Evolutionary conservation across 257 asterid species (phyloP), one percentile per base, ranked within the genome.

Genomic region (Jacaranda copaia): DNA sequence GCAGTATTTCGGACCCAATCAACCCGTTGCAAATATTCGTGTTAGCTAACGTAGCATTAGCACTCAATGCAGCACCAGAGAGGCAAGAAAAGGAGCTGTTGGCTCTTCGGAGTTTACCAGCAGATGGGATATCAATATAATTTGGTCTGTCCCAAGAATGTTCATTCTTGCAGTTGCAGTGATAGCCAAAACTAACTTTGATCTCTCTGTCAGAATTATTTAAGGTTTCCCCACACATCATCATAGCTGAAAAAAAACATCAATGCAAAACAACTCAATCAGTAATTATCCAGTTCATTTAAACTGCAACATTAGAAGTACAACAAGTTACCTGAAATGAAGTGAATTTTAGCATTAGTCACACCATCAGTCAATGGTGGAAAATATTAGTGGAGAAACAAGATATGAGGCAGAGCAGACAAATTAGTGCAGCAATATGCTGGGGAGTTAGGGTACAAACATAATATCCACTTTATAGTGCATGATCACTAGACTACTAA

Each of bases 1-100:
- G 97, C 39, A 95, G 87, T 69, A 95, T 91, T 81, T 95, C 99
- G 3, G 91, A 89, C 35, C 90, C 97, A 43, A 93, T 84, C 79
- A 95, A 80, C 13, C 99, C 99, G 36, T 95, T 95, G 92, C 99
- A 93, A 32, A 95, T 93, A 68, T 95, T 95, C 19, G 99, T 93
- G 87, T 95, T 95, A 3, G 97, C 99, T 72, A 95, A 79, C 1
- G 99, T 95, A 14, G 94, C 89, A 11, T 95, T 93, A 72, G 97
- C 98, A 78, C 98, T 93, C 75, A 95, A 66, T 55, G 98, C 99
- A 39, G 99, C 99, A 5, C 99, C 99, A 0, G 94, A 88, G 79
- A 95, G 91, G 80, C 98, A 93, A 36, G 97, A 91, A 85, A 95
- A 95, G 19, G 97, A 93, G 81, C 90, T 86, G 83, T 60, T 84